A percentile compares a stretch with the other conserved stretches of the same genome.
These are phyloP conservation scores for Limnanthes douglasii DNA, from an alignment of 345 rosid genomes.

Conservation along the genomic window DNA sequence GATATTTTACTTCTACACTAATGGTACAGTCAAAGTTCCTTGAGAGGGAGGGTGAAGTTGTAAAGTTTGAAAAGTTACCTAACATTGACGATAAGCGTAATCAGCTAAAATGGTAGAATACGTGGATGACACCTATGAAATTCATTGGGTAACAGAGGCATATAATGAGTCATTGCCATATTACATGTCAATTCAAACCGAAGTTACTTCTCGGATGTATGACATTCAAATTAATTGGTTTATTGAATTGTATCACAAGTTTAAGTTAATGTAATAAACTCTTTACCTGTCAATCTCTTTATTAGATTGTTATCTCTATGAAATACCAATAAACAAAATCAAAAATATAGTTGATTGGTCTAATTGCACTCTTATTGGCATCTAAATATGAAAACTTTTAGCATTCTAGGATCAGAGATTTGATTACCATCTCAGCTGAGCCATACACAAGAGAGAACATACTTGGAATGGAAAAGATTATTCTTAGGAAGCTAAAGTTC, in stretches of 20 bases:
- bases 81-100: conserved; percentile 60
- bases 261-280: conserved; percentile 81
- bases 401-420: conserved; percentile 92
- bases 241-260: conserved; percentile 79
- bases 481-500: conserved; percentile 64
- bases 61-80: conserved; percentile 32
- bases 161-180: conserved; percentile 29
- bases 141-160: conserved; percentile 81
- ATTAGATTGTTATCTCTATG: conserved; percentile 69
- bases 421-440: conserved; percentile 80
- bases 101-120: conserved; percentile 87
- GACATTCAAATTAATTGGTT: conserved; percentile 93
- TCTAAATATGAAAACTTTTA: conserved; percentile 93
- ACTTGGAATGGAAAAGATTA: conserved; percentile 65
- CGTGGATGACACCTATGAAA: conserved; percentile 80
- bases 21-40: conserved; percentile 63
- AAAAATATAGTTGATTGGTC: conserved; percentile 92
- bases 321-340: conserved; percentile 48
- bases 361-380: conserved; percentile 68
- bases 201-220: conserved; percentile 57
- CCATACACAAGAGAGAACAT: conserved; percentile 61
- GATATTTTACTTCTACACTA: conserved; percentile 70
- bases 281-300: conserved; percentile 72
- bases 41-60: conserved; percentile 28
- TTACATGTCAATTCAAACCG: conserved; percentile 48